Evolutionary conservation across 2,329 filamentous ascomycete genomes (phyloP).

Genomic region (Xylariomycetidae sp.): DNA sequence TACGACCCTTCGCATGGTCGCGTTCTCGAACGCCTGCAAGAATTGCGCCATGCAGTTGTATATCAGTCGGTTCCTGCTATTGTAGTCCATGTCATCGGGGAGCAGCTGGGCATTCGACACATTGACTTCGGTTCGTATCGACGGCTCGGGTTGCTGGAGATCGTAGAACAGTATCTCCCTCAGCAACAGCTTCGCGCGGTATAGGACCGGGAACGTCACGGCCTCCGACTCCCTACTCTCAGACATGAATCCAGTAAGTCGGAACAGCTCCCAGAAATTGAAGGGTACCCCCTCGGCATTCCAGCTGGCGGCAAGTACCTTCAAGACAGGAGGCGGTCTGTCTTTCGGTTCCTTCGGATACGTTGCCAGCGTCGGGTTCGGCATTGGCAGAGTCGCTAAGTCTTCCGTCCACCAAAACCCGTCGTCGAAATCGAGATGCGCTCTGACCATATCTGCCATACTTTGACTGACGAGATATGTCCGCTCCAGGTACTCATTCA

Average conservation of each 20-base stretch:
- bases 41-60: conserved; percentile 46
- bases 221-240: conserved; percentile 42
- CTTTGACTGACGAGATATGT: conserved; percentile 37
- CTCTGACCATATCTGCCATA: conserved; percentile 35
- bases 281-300: conserved; percentile 43
- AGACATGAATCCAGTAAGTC: conserved; percentile 44
- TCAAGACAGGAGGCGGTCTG: conserved; percentile 42
- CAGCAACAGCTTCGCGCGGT: conserved; percentile 48
- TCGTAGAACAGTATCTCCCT: conserved; percentile 50
- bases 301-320: conserved; percentile 45
- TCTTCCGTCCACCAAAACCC: conserved; percentile 54
- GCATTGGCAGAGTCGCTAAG: conserved; percentile 33
- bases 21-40: conserved; percentile 45
- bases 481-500: conserved; percentile 47
- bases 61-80: conserved; percentile 41
- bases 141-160: conserved; percentile 42
- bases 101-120: conserved; percentile 26
- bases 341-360: conserved; percentile 34
- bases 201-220: conserved; percentile 42
- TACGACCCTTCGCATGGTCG: conserved; percentile 32
- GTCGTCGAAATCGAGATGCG: conserved; percentile 47
- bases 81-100: conserved; percentile 39
- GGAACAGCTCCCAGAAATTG: conserved; percentile 47
- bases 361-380: conserved; percentile 31
- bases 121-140: conserved; percentile 33